Evolutionary conservation across 169 alveolate genomes (phyloP).

Genomic region (Haemoproteus tartakovskyi): DNA sequence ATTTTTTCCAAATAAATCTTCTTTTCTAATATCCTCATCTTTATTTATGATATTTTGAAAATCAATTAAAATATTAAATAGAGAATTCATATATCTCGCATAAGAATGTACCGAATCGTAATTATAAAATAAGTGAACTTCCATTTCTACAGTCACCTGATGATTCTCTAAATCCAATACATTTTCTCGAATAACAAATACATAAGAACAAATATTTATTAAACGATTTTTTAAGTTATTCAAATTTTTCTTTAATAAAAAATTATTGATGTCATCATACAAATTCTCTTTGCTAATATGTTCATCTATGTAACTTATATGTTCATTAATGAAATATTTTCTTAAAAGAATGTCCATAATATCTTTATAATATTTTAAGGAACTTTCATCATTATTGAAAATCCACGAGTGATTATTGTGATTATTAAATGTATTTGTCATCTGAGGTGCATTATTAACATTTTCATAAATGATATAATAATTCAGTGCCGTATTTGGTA

Average conservation of each 20-base stretch:
- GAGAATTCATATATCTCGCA: slow-evolving; percentile 39
- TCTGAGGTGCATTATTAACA: no score
- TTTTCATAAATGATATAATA: slow-evolving; percentile 38
- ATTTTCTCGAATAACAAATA: slow-evolving; percentile 21
- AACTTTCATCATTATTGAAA: no score
- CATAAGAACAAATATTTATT: no score
- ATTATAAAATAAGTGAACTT: slow-evolving; percentile 31
- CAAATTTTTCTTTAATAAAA: slow-evolving; percentile 2
- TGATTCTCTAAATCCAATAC: not conserved
- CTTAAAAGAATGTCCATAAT: slow-evolving; percentile 16
- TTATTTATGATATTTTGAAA: slow-evolving; percentile 5
- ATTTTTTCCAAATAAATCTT: no score
- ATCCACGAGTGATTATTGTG: no score
- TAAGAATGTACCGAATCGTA: slow-evolving; percentile 50
- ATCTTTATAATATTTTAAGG: slow-evolving; percentile 22
- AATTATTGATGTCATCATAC: slow-evolving; percentile 16
- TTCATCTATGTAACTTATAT: slow-evolving; percentile 26
- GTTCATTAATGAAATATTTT: slow-evolving; percentile 43
- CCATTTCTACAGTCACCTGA: slow-evolving; percentile 6
- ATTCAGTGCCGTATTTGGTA: slow-evolving; percentile 15
- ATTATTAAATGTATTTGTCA: no score
- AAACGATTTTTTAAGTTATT: no score
- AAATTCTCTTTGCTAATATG: slow-evolving; percentile 11
- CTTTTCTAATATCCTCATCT: no score
- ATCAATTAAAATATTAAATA: slow-evolving; percentile 22